Base-by-base conservation (phyloP, 2,329 filamentous ascomycete species). In the Ilyonectria sp. region DNA sequence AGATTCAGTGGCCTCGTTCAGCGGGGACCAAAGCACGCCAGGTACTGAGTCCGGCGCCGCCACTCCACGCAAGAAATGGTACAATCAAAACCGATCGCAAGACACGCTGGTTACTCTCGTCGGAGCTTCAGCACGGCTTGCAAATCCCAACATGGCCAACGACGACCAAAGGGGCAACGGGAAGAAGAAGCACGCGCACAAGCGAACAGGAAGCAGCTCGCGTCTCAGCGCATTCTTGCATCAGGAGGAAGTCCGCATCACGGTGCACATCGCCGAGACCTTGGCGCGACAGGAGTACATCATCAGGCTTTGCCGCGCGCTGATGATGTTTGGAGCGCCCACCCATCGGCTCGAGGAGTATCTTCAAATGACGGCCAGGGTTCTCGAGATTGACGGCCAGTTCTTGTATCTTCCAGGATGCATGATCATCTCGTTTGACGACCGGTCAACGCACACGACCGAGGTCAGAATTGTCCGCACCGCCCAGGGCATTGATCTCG, bases 371-470 rank as follows among this genome's bases (percentile, higher is more conserved):
- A 93, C 93, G 6, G 92, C 94, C 5, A 88, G 93, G 21, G 92
- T 95, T 4, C 86, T 97, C 40, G 93, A 94, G 79, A 94, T 97
- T 33, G 92, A 97, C 69, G 92, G 92, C 8, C 94, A 97, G 74
- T 97, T 96, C 74, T 83, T 97, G 29, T 97, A 97, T 75, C 87
- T 97, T 43, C 94, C 94, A 0, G 94, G 94, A 6, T 96, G 93
- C 75, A 97, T 97, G 94, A 92, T 97, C 65, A 91, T 97, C 73
- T 95, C 94, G 0, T 97, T 97, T 75, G 94, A 93, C 76, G 93
- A 95, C 72, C 81, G 78, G 56, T 82, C 86, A 0, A 90, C 89
- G 0, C 90, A 91, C 69, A 92, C 90, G 1, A 90, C 89, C 17
- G 90, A 92, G 73, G 89, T 92, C 66, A 88, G 90, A 69, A 87